These are phyloP conservation scores for Pythium vanterpoolii DNA, from an alignment of 352 stramenopile species.

Conservation along the genomic window DNA sequence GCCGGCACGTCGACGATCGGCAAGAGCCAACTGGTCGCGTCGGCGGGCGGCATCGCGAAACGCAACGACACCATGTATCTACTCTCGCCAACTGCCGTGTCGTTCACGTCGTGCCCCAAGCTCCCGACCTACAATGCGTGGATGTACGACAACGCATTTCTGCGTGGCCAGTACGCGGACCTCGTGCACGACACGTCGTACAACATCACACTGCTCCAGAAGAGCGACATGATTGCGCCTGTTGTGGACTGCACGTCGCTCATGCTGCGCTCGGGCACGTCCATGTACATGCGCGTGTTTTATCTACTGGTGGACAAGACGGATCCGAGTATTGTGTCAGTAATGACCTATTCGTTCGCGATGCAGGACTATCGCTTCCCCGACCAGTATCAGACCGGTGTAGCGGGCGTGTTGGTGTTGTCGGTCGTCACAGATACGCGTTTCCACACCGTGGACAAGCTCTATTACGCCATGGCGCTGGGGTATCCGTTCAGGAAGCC, in stretches of 20 bases:
- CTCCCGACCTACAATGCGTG: slow-evolving; percentile 19
- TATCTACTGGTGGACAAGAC: slow-evolving; percentile 15
- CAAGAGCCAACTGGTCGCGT: neutral
- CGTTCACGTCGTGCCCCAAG: slow-evolving; percentile 16
- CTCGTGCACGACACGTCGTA: slow-evolving; percentile 27
- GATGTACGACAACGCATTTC: slow-evolving; percentile 29
- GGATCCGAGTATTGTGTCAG: slow-evolving; percentile 9
- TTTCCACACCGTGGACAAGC: neutral
- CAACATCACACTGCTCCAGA: slow-evolving; percentile 29
- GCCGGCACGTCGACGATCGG: slow-evolving; percentile 2
- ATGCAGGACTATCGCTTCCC: slow-evolving; percentile 22
- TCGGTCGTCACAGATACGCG: slow-evolving; percentile 14
- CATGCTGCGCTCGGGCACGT: neutral
- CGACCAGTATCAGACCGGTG: slow-evolving; percentile 7
- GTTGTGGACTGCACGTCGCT: slow-evolving; percentile 35
- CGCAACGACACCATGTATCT: slow-evolving; percentile 29
- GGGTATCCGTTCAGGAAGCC: slow-evolving; percentile 27
- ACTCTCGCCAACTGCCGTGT: neutral
- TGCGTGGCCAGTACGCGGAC: slow-evolving; percentile 16
- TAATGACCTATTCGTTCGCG: slow-evolving; percentile 16
- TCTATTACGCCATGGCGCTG: slow-evolving; percentile 13
- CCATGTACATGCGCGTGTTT: slow-evolving; percentile 18
- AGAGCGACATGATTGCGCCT: slow-evolving; percentile 33
- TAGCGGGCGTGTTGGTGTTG: neutral
- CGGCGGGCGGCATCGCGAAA: slow-evolving; percentile 19